Base-by-base conservation (phyloP, 2,329 filamentous ascomycete genomes). In the Nothophoma quercina region DNA sequence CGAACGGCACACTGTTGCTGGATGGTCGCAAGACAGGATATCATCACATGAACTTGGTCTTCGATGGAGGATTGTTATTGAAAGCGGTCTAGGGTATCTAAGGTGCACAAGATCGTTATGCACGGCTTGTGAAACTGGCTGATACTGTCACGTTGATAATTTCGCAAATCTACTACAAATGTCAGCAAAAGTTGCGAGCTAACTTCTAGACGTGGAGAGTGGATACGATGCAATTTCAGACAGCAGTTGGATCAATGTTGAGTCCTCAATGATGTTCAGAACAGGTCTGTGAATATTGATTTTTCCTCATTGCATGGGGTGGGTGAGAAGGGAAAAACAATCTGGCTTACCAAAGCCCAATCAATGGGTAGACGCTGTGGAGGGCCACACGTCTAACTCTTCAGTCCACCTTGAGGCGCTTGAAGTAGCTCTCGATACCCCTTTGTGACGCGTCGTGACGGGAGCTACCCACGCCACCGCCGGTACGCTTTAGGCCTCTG, bases 391-490 rank as follows among this genome's bases (percentile, higher is more conserved):
- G n/a, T n/a, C n/a, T n/a, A n/a, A n/a, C n/a, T n/a, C 2, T 33
- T 72, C 59, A 75, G 10, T 70, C 75, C 15, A 72, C 60, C 60
- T 77, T 83, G 25, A 76, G 76, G 68, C 83, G 83, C 67, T 87
- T 86, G 73, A 96, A 93, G 77, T 95, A 96, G 0, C 83, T 83
- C 36, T 90, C 85, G 63, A 97, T 83, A 15, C 83, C 91, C 67
- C 83, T 87, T 72, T 96, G 93, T 38, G 81, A 86, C 9, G 84
- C 81, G 70, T 97, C 92, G 68, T 90, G 87, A 49, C 83, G 81
- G 30, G 89, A 82, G 63, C 88, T 95, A 47, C 91, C 91, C 50
- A 96, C 89, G 3, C 92, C 92, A 23, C 91, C 90, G 19, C 88
- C 80, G 7, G 91, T 93, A 73, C 91, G 89, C 71, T 88, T 93